Evolutionary conservation across 2,329 filamentous ascomycete species (phyloP), one percentile per base, ranked within the genome.

Genomic region (Talaromyces pinophilus): DNA sequence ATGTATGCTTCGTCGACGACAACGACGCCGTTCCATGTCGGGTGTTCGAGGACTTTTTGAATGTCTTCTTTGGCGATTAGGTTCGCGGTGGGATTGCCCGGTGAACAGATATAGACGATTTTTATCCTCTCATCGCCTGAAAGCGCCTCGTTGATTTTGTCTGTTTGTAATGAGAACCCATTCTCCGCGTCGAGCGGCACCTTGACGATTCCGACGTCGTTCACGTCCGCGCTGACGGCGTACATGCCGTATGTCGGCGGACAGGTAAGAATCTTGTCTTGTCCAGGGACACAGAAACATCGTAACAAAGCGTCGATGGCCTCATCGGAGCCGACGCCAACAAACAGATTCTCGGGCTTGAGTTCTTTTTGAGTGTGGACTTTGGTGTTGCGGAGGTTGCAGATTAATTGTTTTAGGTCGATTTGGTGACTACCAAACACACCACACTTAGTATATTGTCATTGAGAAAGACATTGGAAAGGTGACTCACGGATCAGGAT

Each of bases 241-340:
- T 99, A 99, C 95, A 99, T 99, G 81, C 95, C 95, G 78, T 99
- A 99, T 0, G 95, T 99, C 0, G 95, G 95, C 19, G 95, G 95
- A 75, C 94, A 98, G 50, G 92, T 94, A 42, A 99, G 86, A 76
- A 99, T 96, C 76, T 91, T 92, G 80, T 99, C 95, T 70, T 85
- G 85, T 55, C 90, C 92, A 0, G 95, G 95, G 1, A 88, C 82
- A 81, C 95, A 99, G 83, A 99, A 99, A 79, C 92, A 95, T 63
- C 95, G 90, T 67, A 99, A 86, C 48, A 99, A 86, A 5, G 92
- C 92, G 80, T 99, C 95, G 76, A 99, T 97, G 69, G 92, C 94
- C 84, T 99, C 95, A 78, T 99, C 95, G 68, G 92, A 96, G 69
- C 95, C 95, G 52, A 98, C 93, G 68, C 95, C 95, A 60, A 97